Conservation (phyloP, 1,139 yeast genomes). For the Geotrichum bryndzae region DNA sequence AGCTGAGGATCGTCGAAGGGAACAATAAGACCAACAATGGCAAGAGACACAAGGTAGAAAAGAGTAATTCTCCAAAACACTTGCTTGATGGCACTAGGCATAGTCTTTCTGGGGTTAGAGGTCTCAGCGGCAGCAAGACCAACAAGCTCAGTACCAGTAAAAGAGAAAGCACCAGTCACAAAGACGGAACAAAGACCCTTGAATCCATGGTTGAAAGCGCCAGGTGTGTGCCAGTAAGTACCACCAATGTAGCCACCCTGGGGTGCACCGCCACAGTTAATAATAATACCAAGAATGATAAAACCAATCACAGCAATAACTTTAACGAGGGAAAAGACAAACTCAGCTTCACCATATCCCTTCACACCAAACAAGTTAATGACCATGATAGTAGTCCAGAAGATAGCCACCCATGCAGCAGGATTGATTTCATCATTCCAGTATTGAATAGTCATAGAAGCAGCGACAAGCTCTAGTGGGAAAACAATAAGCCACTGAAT, state of each 20-base stretch:
- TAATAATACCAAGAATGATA: conserved; percentile 51
- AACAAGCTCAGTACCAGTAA: conserved; percentile 74
- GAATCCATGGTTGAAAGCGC: conserved; percentile 58
- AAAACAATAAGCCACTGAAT: conserved; percentile 69
- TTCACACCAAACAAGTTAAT: conserved; percentile 65
- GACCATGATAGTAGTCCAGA: conserved; percentile 50
- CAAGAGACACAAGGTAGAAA: conserved; percentile 55
- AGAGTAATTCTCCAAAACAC: conserved; percentile 67
- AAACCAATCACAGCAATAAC: conserved; percentile 58
- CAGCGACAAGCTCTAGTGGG: conserved; percentile 72
- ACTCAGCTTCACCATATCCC: conserved; percentile 73
- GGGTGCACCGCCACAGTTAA: conserved; percentile 63
- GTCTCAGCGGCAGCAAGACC: conserved; percentile 84
- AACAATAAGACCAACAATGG: conserved; percentile 57
- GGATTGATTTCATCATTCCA: conserved; percentile 57
- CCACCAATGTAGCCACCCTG: conserved; percentile 54
- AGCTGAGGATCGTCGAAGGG: conserved; percentile 53
- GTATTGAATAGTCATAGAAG: conserved; percentile 59
- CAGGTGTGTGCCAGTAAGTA: conserved; percentile 57
- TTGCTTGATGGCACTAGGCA: conserved; percentile 63
- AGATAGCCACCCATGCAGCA: conserved; percentile 61
- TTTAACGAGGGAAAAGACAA: conserved; percentile 52
- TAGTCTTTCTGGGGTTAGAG: conserved; percentile 57
- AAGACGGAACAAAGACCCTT: conserved; percentile 78
- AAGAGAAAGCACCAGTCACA: conserved; percentile 79